Percentiles rank a stretch among this genome's conserved stretches.
Evolutionary conservation across 129 eudicot species (phyloP).

Genomic region (Artemisia argyi): DNA sequence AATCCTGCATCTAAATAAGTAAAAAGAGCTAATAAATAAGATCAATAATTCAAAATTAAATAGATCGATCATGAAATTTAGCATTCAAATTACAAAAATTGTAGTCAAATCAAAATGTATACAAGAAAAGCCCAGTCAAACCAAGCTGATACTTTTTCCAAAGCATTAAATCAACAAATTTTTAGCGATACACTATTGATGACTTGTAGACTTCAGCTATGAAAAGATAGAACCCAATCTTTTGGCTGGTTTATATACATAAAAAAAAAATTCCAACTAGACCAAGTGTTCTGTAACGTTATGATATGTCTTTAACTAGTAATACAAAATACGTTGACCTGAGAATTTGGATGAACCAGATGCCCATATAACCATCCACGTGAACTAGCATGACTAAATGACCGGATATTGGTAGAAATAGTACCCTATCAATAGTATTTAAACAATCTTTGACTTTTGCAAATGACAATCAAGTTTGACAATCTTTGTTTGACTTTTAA

Average conservation of each 20-base stretch:
- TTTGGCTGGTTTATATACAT: slow-evolving; percentile 14
- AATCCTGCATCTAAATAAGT: no score
- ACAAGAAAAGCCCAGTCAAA: no score
- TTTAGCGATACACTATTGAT: neutral
- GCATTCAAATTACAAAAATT: no score
- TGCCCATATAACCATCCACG: slow-evolving; percentile 11
- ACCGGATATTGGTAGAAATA: slow-evolving; percentile 32
- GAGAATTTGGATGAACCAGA: slow-evolving; percentile 14
- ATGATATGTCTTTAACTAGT: slow-evolving; percentile 9
- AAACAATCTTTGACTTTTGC: no score
- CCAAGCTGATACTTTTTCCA: neutral
- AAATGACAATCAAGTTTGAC: no score
- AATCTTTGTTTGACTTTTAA: no score
- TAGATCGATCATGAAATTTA: no score
- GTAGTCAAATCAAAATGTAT: no score
- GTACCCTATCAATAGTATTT: slow-evolving; percentile 28
- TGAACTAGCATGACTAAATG: neutral
- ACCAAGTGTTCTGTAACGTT: neutral
- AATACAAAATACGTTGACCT: slow-evolving; percentile 1
- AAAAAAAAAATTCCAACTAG: slow-evolving; percentile 26
- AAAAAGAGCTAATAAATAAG: no score
- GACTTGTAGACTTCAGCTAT: neutral
- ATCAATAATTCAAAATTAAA: no score
- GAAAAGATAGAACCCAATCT: slow-evolving; percentile 14
- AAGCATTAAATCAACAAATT: neutral